Conservation (phyloP, 306 rosid genomes). For the Macrotyloma uniflorum region DNA sequence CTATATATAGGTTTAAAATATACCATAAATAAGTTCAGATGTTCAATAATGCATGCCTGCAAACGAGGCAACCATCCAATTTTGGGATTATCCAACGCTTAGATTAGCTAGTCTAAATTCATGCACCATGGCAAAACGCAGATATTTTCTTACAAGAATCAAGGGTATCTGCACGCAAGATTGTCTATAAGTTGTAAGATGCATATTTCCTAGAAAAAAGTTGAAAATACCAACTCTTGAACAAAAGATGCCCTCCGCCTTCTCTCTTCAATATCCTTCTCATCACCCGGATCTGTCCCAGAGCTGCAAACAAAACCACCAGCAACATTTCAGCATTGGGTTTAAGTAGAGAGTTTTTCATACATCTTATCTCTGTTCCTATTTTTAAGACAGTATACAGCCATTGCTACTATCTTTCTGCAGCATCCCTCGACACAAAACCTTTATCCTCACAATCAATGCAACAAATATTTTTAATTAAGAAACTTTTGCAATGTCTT, state of each 20-base stretch:
- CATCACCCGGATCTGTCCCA: conserved; percentile 38
- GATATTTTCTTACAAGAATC: conserved; percentile 9
- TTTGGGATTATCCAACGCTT: conserved; percentile 15
- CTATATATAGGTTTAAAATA: conserved; percentile 21
- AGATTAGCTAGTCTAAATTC: conserved; percentile 37
- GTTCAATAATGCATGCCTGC: conserved; percentile 20
- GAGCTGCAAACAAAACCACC: conserved; percentile 55
- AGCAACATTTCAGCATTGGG: not conserved
- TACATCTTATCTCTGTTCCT: not conserved
- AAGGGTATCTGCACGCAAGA: conserved; percentile 27
- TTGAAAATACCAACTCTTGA: conserved; percentile 63
- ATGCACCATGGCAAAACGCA: conserved; percentile 35
- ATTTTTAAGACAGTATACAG: not conserved
- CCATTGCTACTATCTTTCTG: not conserved
- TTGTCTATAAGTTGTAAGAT: not conserved
- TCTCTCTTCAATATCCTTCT: conserved; percentile 57
- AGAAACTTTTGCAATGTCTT: not conserved
- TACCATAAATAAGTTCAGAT: not conserved
- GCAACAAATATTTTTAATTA: not conserved
- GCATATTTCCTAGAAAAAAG: conserved; percentile 51
- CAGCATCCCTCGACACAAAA: not conserved
- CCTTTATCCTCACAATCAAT: not conserved
- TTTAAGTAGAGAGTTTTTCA: conserved; percentile 7
- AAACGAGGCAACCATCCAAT: conserved; percentile 34
- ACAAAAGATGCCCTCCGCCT: conserved; percentile 58